phyloP scores from a whole-genome alignment of 768 basidiomycete species.

The Candolleomyces eurysporus region DNA sequence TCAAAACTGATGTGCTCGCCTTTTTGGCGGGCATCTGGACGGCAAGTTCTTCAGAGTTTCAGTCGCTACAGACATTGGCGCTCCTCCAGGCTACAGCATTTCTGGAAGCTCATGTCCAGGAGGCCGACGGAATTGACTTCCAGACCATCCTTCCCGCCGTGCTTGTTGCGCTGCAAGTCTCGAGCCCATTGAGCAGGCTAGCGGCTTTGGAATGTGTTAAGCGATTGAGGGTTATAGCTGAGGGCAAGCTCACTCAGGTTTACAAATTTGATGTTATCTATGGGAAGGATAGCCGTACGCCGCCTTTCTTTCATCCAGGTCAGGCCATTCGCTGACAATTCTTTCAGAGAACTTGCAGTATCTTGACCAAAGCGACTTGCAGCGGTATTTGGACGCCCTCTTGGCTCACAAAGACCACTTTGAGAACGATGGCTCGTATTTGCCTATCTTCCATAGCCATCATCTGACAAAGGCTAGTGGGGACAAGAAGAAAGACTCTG shows the following conservation, averaged over 20 bases:
- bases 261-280: slow-evolving; percentile 78
- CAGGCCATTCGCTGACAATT: slow-evolving; percentile 3
- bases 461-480: slow-evolving; percentile 44
- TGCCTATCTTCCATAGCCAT: slow-evolving; percentile 59
- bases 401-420: slow-evolving; percentile 53
- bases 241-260: slow-evolving; percentile 48
- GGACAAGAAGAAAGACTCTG: slow-evolving; percentile 54
- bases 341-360: slow-evolving; percentile 53
- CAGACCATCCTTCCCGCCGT: slow-evolving; percentile 74
- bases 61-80: slow-evolving; percentile 48
- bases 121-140: slow-evolving; percentile 65
- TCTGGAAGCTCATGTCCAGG: slow-evolving; percentile 63
- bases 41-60: slow-evolving; percentile 20
- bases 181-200: slow-evolving; percentile 39
- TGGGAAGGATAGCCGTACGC: slow-evolving; percentile 56
- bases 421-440: slow-evolving; percentile 54
- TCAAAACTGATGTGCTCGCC: slow-evolving; percentile 68
- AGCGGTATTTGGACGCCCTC: slow-evolving; percentile 55
- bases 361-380: slow-evolving; percentile 61
- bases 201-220: slow-evolving; percentile 58
- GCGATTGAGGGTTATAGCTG: slow-evolving; percentile 38
- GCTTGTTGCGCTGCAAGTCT: slow-evolving; percentile 56
- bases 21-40: slow-evolving; percentile 79
- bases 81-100: slow-evolving; percentile 79
- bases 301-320: neutral